Conservation (phyloP, 169 alveolate species). For the Plasmodium vinckei region DNA sequence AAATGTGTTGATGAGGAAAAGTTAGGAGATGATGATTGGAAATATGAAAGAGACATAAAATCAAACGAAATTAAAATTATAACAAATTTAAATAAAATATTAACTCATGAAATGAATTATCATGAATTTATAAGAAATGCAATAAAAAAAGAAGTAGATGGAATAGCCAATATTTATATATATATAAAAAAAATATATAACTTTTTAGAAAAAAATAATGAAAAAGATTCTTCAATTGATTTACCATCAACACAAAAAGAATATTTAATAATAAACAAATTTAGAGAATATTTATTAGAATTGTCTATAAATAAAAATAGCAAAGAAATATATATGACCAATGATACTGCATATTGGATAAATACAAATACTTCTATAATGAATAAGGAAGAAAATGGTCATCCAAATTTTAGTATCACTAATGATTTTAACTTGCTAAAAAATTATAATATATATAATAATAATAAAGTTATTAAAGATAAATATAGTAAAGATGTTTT, state of each 20-base stretch:
- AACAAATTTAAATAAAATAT: slow-evolving; percentile 11
- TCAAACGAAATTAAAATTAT: slow-evolving; percentile 32
- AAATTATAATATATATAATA: neutral
- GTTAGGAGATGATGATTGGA: neutral
- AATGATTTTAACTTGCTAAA: too few relatives aligned
- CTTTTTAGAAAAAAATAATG: slow-evolving; percentile 2
- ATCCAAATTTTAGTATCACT: too few relatives aligned
- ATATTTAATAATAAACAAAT: neutral
- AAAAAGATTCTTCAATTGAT: neutral
- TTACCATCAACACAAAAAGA: slow-evolving; percentile 1
- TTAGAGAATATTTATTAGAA: neutral
- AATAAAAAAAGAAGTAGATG: slow-evolving; percentile 1
- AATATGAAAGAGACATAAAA: neutral
- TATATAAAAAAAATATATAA: slow-evolving; percentile 41
- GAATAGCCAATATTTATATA: slow-evolving; percentile 1
- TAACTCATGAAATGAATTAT: slow-evolving; percentile 34
- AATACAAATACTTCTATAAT: neutral
- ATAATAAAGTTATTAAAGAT: neutral
- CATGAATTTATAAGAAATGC: slow-evolving; percentile 5
- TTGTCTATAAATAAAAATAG: neutral
- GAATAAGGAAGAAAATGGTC: neutral
- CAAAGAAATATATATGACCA: slow-evolving; percentile 15
- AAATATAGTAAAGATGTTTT: neutral
- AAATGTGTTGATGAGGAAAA: too few relatives aligned
- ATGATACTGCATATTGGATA: neutral